Evolutionary conservation across 192 early-diverging fungal genomes (phyloP).

Genomic region (Mortierella antarctica): DNA sequence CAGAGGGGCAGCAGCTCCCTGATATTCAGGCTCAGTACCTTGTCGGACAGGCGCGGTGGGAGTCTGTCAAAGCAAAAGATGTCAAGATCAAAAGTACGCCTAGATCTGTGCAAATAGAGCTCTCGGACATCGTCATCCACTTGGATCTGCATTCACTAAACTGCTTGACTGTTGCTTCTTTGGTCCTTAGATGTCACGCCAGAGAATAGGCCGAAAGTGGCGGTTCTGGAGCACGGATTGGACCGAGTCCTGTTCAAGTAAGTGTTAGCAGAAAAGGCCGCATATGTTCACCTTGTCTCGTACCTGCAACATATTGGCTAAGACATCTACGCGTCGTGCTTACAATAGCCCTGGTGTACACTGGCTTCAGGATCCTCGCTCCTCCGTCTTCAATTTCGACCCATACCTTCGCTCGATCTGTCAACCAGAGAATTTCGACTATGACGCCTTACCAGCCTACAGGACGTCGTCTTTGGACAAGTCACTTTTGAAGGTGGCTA

Average conservation of each 20-base stretch:
- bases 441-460: slow-evolving; percentile 80
- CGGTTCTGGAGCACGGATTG: slow-evolving; percentile 69
- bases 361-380: slow-evolving; percentile 79
- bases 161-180: neutral
- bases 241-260: slow-evolving; percentile 76
- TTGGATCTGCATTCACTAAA: too few relatives aligned
- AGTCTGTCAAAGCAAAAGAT: slow-evolving; percentile 38
- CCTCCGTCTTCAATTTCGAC: slow-evolving; percentile 82
- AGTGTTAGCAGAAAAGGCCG: neutral
- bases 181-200: slow-evolving; percentile 34
- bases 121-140: too few relatives aligned
- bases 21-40: slow-evolving; percentile 46
- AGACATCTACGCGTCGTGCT: neutral
- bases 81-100: slow-evolving; percentile 34
- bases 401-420: slow-evolving; percentile 83
- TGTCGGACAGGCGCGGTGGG: slow-evolving; percentile 30
- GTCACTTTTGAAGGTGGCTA: slow-evolving; percentile 63
- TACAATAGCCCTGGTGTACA: slow-evolving; percentile 83
- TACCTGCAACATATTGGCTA: neutral
- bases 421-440: slow-evolving; percentile 85
- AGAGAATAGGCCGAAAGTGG: slow-evolving; percentile 28
- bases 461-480: slow-evolving; percentile 83
- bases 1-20: slow-evolving; percentile 3
- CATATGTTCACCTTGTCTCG: neutral
- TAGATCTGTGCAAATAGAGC: neutral